Evolutionary conservation across 129 eudicot species (phyloP), one percentile per base, ranked within the genome.

Genomic region (Lactuca sativa): DNA sequence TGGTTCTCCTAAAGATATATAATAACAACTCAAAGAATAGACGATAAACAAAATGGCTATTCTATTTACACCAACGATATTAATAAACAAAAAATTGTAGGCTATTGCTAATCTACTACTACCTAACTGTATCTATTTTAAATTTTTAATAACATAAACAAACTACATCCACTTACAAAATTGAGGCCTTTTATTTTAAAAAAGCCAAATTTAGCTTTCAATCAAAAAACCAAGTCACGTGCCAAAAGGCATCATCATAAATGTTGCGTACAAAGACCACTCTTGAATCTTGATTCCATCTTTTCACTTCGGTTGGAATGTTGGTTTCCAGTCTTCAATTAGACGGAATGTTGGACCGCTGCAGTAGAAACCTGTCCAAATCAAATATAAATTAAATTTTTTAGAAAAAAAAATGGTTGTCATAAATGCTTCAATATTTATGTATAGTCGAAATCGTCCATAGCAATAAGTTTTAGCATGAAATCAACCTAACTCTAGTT

Each of bases 91-190:
- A 61, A 36, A 61, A 33, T 34, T n/a, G 66, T 34, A 61, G 31
- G 31, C 47, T n/a, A 61, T 44, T 47, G 31, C 47, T n/a, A 61
- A 59, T 47, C 60, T 71, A 71, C 49, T 69, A 60, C 34, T 60
- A 48, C 49, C 61, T 60, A 48, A 61, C 61, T 60, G 31, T 60
- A 41, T 70, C 60, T 69, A 69, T 61, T 65, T 56, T n/a, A n/a
- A n/a, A n/a, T n/a, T n/a, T n/a, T n/a, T 77, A 40, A 69, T 47
- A 54, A 71, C 71, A 61, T 48, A 54, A 40, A 64, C 33, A 77
- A 62, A 75, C 41, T 77, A 76, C 70, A 43, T 48, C 40, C 52
- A 77, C 71, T 77, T 77, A 77, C 76, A 69, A 77, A 77, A 68
- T 71, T 69, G 66, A 69, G 66, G 70, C 76, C 66, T 62, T 61